These are phyloP conservation scores for Cicer bijugum DNA, from an alignment of 306 rosid genomes.

Conservation along the genomic window DNA sequence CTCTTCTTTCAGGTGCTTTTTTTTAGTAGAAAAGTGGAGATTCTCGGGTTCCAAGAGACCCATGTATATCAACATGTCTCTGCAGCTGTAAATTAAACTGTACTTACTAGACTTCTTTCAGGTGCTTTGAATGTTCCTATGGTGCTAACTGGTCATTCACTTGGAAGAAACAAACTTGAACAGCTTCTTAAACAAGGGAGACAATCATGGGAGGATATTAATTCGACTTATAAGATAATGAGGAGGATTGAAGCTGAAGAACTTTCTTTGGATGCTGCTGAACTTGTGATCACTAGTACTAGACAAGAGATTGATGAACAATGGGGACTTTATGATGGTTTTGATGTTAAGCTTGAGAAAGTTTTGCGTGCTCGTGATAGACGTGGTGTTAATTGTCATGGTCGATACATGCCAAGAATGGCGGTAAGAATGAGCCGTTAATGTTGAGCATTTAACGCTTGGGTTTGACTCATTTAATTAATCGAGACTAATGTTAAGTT, in stretches of 20 bases:
- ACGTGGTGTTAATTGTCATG: constrained; percentile 82
- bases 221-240: constrained; percentile 84
- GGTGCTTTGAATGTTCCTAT: constrained; percentile 94
- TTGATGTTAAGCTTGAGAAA: constrained; percentile 90
- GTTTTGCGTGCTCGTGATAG: constrained; percentile 86
- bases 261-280: constrained; percentile 88
- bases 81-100: too few relatives aligned
- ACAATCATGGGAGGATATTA: constrained; percentile 87
- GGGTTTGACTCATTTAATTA: too few relatives aligned
- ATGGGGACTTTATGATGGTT: constrained; percentile 96
- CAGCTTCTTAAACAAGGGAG: constrained; percentile 94
- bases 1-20: constrained; percentile 91
- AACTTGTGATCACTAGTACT: constrained; percentile 89
- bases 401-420: constrained; percentile 95
- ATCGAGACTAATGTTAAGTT: too few relatives aligned
- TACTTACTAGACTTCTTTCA: constrained; percentile 57
- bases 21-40: too few relatives aligned
- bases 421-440: constrained; percentile 54
- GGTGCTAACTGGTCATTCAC: constrained; percentile 93
- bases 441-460: too few relatives aligned
- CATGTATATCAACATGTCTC: too few relatives aligned
- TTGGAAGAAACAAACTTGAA: constrained; percentile 90
- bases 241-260: constrained; percentile 95
- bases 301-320: constrained; percentile 88
- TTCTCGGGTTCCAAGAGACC: too few relatives aligned